phyloP scores from a whole-genome alignment of 2,329 filamentous ascomycete species.

The Sporothrix humicola region DNA sequence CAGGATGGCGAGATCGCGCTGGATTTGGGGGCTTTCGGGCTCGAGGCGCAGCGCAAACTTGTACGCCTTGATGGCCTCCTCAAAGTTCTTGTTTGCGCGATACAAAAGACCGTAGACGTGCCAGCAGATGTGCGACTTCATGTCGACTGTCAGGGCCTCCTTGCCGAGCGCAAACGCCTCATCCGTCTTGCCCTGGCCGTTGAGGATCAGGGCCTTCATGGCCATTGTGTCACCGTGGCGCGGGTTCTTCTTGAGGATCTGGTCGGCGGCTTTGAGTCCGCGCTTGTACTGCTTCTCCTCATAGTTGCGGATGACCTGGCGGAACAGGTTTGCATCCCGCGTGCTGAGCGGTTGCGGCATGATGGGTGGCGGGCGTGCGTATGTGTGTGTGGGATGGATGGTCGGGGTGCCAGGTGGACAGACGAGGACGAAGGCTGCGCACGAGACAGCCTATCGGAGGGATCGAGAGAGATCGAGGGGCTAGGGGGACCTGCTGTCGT shows the following conservation, averaged over 20 bases:
- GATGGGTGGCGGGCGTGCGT: conserved; percentile 40
- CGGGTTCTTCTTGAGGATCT: conserved; percentile 92
- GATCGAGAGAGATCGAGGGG: neutral
- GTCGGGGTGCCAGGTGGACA: conserved; percentile 26
- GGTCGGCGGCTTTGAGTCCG: conserved; percentile 92
- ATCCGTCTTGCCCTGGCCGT: conserved; percentile 86
- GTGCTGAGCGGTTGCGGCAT: conserved; percentile 78
- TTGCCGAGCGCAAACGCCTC: conserved; percentile 95
- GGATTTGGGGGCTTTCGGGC: conserved; percentile 92
- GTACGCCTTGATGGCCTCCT: conserved; percentile 99
- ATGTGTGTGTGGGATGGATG: neutral
- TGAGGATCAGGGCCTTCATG: conserved; percentile 98
- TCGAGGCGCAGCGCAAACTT: conserved; percentile 92
- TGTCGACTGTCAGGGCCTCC: conserved; percentile 88
- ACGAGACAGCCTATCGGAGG: conserved; percentile 24
- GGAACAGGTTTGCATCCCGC: conserved; percentile 94
- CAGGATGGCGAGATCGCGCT: conserved; percentile 88
- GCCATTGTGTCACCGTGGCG: conserved; percentile 98
- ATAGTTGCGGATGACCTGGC: conserved; percentile 92
- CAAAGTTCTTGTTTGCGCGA: conserved; percentile 93
- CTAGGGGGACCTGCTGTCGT: neutral
- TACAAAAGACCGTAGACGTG: conserved; percentile 97
- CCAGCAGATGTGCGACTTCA: conserved; percentile 99
- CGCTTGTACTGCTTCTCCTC: conserved; percentile 98
- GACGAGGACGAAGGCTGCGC: conserved; percentile 20